These are phyloP conservation scores for Rhododendron ovatum DNA, from an alignment of 148 eudicot species.

Conservation along the genomic window DNA sequence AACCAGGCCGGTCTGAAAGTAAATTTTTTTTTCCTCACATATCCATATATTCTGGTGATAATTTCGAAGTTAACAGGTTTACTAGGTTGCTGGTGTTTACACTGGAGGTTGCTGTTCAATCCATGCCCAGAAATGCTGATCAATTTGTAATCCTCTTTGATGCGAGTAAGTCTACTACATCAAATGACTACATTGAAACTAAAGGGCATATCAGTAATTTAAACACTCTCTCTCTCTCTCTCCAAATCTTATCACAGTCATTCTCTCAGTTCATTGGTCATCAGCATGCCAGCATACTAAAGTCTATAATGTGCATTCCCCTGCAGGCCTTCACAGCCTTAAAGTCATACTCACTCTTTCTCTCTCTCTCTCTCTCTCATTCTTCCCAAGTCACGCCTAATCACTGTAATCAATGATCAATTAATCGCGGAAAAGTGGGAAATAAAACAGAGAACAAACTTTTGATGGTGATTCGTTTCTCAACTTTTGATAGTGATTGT, in stretches of 20 bases:
- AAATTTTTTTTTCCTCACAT: too few species aligned
- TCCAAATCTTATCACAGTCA: constrained; percentile 12
- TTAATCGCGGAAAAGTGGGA: background rate
- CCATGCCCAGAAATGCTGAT: constrained; percentile 69
- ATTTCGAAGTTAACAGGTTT: constrained; percentile 30
- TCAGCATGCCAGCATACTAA: background rate
- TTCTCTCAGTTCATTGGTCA: background rate
- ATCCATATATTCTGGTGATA: background rate
- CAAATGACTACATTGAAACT: constrained; percentile 13
- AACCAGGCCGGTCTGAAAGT: too few species aligned
- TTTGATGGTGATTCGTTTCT: constrained; percentile 5
- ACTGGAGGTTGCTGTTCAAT: constrained; percentile 89
- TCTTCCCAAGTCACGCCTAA: constrained; percentile 28
- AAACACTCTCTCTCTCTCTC: background rate
- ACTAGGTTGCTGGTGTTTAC: constrained; percentile 88
- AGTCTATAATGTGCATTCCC: constrained; percentile 7
- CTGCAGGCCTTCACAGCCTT: background rate
- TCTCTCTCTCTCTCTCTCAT: background rate
- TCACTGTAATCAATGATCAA: constrained; percentile 25
- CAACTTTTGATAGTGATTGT: constrained; percentile 7
- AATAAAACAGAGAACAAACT: background rate
- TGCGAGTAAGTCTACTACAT: constrained; percentile 60
- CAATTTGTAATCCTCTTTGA: constrained; percentile 87
- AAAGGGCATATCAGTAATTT: constrained; percentile 20
- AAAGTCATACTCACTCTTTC: background rate